Base-by-base conservation (phyloP, 768 basidiomycete genomes). In the Leccinum longicurvipes region DNA sequence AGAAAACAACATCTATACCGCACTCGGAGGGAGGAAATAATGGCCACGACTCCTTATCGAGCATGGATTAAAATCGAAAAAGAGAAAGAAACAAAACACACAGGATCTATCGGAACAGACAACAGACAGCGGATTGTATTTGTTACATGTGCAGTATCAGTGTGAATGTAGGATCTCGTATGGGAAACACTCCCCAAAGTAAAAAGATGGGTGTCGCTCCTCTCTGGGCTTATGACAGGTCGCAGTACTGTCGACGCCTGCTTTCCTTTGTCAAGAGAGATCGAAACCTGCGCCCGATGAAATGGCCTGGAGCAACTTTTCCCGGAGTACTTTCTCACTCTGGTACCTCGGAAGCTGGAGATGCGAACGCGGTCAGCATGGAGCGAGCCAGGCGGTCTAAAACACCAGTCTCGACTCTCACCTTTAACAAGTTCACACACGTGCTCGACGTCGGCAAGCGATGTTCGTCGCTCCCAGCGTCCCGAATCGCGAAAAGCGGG, bases 271-370 rank as follows among this genome's bases (percentile, higher is more conserved):
- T 67, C 53, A 97, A 10, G 94, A 97, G 49, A 98, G 76, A 74
- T 98, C 95, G 59, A 98, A 98, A 2, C 95, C 95, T 4, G 93
- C 91, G 41, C 86, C 87, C 0, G 92, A 84, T 44, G 79, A 87
- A 65, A 98, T 91, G 1, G 93, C 91, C 64, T 93, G 88, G 6
- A 95, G 65, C 27, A 98, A 74, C 71, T 97, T 98, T 48, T 81
- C 74, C 10, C 82, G 77, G 23, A 98, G 75, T 3, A 81, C 76
- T 21, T 72, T 70, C 67, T 89, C 87, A 62, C 75, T 84, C 52
- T 74, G 71, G 67, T 92, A 91, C 36, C 79, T 73, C 14, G 91
- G 91, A 14, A 94, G 79, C 88, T 91, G 23, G 44, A 57, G 47
- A 29, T 31, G 25, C 2, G 14, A n/a, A 48, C 14, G 25, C 5